Percentiles rank a stretch among this genome's conserved stretches.
These are phyloP conservation scores for Dunaliella sp. DNA, from an alignment of 139 green algal species.

Conservation along the genomic window DNA sequence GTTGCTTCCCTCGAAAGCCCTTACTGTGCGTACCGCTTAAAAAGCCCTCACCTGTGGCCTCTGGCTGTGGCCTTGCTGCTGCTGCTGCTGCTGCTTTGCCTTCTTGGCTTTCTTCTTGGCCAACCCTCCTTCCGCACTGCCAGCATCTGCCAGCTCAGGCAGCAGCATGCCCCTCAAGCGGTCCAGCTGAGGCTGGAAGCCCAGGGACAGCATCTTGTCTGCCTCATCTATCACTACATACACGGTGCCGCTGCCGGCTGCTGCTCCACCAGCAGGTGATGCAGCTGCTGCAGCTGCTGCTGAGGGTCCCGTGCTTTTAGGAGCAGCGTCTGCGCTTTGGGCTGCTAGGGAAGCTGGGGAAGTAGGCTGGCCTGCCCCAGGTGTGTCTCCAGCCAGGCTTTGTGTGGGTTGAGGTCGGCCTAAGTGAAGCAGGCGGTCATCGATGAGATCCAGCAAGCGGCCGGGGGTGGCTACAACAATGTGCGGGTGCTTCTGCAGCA, in stretches of 20 bases:
- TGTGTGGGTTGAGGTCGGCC: background rate
- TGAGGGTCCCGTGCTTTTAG: background rate
- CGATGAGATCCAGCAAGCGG: slow-evolving; percentile 76
- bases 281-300: background rate
- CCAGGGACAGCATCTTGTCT: slow-evolving; percentile 85
- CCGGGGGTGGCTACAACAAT: slow-evolving; percentile 84
- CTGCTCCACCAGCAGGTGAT: background rate
- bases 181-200: slow-evolving; percentile 75
- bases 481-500: slow-evolving; percentile 44
- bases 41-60: background rate
- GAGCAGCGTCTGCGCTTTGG: background rate
- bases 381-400: background rate
- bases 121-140: background rate
- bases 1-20: no score
- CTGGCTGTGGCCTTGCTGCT: background rate
- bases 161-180: slow-evolving; percentile 56
- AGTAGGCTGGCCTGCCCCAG: no score
- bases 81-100: slow-evolving; percentile 14
- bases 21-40: no score
- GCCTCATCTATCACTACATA: slow-evolving; percentile 84
- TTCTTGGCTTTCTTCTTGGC: slow-evolving; percentile 4
- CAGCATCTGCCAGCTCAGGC: background rate
- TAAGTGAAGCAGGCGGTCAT: slow-evolving; percentile 50
- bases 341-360: background rate
- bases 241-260: slow-evolving; percentile 4